Conservation (phyloP, 441 rosid genomes). For the Viola pubescens region DNA sequence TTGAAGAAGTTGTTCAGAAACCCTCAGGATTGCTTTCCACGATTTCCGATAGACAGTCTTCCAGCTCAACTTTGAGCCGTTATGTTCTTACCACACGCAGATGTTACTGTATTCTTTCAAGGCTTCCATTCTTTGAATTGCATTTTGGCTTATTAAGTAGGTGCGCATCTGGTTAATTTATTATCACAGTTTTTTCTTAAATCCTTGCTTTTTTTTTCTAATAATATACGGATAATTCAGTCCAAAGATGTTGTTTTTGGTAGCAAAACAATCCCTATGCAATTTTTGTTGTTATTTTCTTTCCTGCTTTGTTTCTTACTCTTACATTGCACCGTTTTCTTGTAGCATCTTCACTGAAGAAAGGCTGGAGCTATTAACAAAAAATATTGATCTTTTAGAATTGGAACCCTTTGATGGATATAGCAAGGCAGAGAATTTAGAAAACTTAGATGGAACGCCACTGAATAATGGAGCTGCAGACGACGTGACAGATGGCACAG, state of each 20-base stretch:
- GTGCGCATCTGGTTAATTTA: constrained; percentile 23
- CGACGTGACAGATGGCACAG: constrained; percentile 23
- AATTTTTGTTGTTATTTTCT: not conserved
- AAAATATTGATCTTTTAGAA: constrained; percentile 45
- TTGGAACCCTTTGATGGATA: constrained; percentile 34
- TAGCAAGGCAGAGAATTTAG: constrained; percentile 25
- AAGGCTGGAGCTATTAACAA: constrained; percentile 76
- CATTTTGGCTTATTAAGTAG: constrained; percentile 88
- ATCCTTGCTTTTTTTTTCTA: not conserved
- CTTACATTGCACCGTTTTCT: constrained; percentile 10
- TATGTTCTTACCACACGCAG: constrained; percentile 74
- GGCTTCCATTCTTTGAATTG: constrained; percentile 90
- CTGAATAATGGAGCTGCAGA: constrained; percentile 24
- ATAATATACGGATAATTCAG: not conserved
- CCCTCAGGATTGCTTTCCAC: constrained; percentile 90
- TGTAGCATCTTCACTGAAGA: constrained; percentile 85
- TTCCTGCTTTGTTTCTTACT: not conserved
- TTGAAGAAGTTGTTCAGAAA: constrained; percentile 82
- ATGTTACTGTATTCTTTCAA: constrained; percentile 92
- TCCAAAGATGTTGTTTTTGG: not conserved
- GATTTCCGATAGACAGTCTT: constrained; percentile 58
- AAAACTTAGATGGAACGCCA: constrained; percentile 23
- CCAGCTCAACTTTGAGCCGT: constrained; percentile 55
- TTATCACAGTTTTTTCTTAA: not conserved
- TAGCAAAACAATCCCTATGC: not conserved